Evolutionary conservation across 2,329 filamentous ascomycete genomes (phyloP).

Genomic region (Sporothrix euskadiensis): DNA sequence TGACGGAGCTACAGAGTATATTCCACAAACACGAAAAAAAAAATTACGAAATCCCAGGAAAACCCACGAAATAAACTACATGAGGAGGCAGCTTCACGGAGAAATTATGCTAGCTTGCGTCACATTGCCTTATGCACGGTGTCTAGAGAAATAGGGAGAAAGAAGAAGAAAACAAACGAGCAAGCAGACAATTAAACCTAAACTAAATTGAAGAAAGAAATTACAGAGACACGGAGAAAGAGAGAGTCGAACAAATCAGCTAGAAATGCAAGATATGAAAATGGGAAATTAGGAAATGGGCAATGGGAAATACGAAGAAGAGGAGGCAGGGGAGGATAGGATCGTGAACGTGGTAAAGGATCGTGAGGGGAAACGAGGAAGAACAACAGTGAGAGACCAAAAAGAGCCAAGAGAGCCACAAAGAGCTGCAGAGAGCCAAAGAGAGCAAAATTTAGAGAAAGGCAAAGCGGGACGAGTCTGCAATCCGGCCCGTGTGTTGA

Average conservation of each 20-base stretch:
- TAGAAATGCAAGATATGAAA: background rate
- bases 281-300: background rate
- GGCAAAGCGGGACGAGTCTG: background rate
- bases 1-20: background rate
- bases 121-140: background rate
- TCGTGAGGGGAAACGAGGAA: background rate
- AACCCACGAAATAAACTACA: background rate
- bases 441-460: too few relatives aligned
- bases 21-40: too few relatives aligned
- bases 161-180: background rate
- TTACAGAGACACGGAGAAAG: background rate
- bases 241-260: background rate
- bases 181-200: background rate
- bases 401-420: too few relatives aligned
- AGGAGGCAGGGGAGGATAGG: background rate
- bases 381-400: background rate
- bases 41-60: too few relatives aligned
- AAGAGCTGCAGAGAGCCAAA: background rate
- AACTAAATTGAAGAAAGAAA: background rate
- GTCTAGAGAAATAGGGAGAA: too few relatives aligned
- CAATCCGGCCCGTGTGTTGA: background rate
- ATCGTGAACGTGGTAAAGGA: background rate
- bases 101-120: background rate
- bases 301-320: background rate
- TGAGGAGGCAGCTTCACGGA: background rate